phyloP scores from a whole-genome alignment of 331 rosid genomes.

The Telfairia occidentalis region DNA sequence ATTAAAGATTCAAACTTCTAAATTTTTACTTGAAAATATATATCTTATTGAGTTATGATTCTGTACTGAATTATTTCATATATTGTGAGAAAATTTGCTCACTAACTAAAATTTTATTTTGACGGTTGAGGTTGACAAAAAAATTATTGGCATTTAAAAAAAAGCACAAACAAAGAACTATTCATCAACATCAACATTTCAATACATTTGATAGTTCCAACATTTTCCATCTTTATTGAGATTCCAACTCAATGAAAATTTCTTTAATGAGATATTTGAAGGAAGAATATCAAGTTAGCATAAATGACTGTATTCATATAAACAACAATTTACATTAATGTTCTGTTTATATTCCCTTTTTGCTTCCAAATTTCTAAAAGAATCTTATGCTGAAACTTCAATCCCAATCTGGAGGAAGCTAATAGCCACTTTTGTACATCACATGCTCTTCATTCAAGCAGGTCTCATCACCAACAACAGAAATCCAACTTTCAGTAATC shows the following conservation, averaged over 20 bases:
- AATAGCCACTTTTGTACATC: constrained; percentile 29
- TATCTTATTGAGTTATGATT: too few species aligned
- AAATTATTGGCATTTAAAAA: too few species aligned
- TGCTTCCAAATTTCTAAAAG: neutral
- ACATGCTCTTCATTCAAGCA: constrained; percentile 49
- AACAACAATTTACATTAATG: neutral
- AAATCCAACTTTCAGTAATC: constrained; percentile 77
- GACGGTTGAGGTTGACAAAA: too few species aligned
- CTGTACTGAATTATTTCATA: too few species aligned
- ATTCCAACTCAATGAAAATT: neutral
- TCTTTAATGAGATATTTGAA: neutral
- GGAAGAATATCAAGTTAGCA: neutral
- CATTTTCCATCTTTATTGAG: neutral
- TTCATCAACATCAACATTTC: neutral
- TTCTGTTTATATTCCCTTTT: neutral
- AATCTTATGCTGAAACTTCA: neutral
- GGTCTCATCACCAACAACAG: constrained; percentile 49
- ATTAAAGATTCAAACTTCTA: too few species aligned
- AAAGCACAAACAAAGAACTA: too few species aligned
- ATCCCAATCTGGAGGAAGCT: constrained; percentile 6
- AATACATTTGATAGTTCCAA: neutral
- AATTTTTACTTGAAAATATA: too few species aligned
- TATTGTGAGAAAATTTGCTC: too few species aligned
- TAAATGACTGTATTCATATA: neutral
- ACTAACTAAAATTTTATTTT: too few species aligned